Percentiles rank a stretch among this genome's conserved stretches.
These are phyloP conservation scores for Dipodascus albidus DNA, from an alignment of 805 yeast genomes.

Conservation along the genomic window DNA sequence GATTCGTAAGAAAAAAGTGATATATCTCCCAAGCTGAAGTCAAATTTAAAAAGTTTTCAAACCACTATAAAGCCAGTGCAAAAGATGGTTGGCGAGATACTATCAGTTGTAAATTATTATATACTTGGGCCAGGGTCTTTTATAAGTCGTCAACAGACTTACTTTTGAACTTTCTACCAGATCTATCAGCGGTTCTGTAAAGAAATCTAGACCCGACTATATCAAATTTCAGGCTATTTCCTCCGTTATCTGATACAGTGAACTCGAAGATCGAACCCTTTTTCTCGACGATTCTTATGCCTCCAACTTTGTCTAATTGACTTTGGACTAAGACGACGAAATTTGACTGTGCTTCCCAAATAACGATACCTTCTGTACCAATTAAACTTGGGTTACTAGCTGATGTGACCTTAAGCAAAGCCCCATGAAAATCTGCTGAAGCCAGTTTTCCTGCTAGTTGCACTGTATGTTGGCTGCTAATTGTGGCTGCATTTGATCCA, in stretches of 20 bases:
- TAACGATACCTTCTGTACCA: conserved; percentile 62
- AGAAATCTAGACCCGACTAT: conserved; percentile 72
- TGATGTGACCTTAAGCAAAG: conserved; percentile 46
- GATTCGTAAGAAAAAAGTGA: too few species aligned
- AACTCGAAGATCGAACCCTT: conserved; percentile 52
- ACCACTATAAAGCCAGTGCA: too few species aligned
- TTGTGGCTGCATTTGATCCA: neutral
- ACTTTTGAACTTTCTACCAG: conserved; percentile 75
- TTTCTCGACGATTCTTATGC: conserved; percentile 56
- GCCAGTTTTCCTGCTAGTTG: conserved; percentile 34
- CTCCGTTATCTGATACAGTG: conserved; percentile 21
- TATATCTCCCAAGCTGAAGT: neutral
- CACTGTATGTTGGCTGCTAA: conserved; percentile 2
- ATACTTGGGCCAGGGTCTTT: too few species aligned
- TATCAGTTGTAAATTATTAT: too few species aligned
- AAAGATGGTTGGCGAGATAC: too few species aligned
- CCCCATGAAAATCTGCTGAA: conserved; percentile 74
- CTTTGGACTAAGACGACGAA: conserved; percentile 47
- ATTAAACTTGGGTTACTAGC: conserved; percentile 45
- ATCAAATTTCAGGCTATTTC: conserved; percentile 34
- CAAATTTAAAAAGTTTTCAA: neutral
- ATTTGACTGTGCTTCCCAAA: conserved; percentile 73
- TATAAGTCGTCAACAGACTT: conserved; percentile 55
- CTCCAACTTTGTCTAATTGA: conserved; percentile 39
- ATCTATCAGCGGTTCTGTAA: conserved; percentile 66